Evolutionary conservation across 2,329 filamentous ascomycete genomes (phyloP).

Genomic region (Neopestalotiopsis rosae): DNA sequence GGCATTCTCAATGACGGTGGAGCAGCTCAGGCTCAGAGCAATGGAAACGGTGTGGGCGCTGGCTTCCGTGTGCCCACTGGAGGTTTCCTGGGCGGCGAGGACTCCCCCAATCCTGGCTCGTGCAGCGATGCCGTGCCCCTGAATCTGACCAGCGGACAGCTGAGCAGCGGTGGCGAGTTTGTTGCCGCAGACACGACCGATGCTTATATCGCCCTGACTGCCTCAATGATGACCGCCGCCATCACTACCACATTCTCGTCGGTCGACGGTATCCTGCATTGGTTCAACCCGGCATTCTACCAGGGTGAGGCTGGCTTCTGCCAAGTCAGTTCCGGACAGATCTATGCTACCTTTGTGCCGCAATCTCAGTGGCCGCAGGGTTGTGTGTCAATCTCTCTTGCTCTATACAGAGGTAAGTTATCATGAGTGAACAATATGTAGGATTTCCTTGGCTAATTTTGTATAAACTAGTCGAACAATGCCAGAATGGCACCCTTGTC

Average conservation of each 20-base stretch:
- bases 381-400: slow-evolving; percentile 27
- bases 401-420: slow-evolving; percentile 20
- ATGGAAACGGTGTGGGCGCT: slow-evolving; percentile 3
- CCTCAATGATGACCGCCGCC: slow-evolving; percentile 18
- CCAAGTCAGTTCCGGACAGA: slow-evolving; percentile 24
- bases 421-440: no score
- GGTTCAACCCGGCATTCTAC: slow-evolving; percentile 32
- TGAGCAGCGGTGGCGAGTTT: slow-evolving; percentile 24
- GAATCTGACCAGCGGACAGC: slow-evolving; percentile 26
- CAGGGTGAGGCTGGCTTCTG: slow-evolving; percentile 33
- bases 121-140: slow-evolving; percentile 32
- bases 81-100: slow-evolving; percentile 31
- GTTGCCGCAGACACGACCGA: slow-evolving; percentile 26
- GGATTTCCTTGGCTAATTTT: neutral
- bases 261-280: slow-evolving; percentile 28
- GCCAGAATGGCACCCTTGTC: slow-evolving; percentile 23
- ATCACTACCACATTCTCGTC: slow-evolving; percentile 26
- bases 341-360: slow-evolving; percentile 28
- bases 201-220: slow-evolving; percentile 23
- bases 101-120: slow-evolving; percentile 24
- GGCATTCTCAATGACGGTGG: neutral
- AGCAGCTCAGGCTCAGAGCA: slow-evolving; percentile 11
- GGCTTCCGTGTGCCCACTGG: neutral
- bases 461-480: slow-evolving; percentile 16
- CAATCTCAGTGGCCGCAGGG: slow-evolving; percentile 21